Conservation (phyloP, 2,329 filamentous ascomycete species). For the Trichoderma cornu-damae region DNA sequence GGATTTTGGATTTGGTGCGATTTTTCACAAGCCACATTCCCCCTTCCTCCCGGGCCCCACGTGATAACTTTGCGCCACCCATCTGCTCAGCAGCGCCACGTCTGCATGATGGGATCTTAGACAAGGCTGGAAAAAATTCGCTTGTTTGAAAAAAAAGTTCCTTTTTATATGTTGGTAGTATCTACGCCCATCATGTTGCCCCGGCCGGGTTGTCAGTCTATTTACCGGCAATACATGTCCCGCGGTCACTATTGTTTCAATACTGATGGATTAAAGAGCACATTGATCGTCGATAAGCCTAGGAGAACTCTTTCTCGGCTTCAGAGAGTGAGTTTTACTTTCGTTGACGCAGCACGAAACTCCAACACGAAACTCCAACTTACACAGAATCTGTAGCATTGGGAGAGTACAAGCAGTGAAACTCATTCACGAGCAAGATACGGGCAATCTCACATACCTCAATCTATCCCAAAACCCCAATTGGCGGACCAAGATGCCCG, state of each 20-base stretch:
- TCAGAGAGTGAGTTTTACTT: conserved; percentile 4
- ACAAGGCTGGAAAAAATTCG: conserved; percentile 26
- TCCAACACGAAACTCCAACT: too few species aligned
- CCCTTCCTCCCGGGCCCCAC: background rate
- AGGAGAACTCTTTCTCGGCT: background rate
- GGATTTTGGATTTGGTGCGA: background rate
- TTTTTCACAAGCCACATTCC: background rate
- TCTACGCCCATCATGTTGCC: conserved; percentile 31
- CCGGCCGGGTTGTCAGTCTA: conserved; percentile 27
- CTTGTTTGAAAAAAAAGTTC: conserved; percentile 11
- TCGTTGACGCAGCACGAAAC: background rate
- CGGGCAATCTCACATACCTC: conserved; percentile 13
- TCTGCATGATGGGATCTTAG: conserved; percentile 3
- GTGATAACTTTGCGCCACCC: background rate
- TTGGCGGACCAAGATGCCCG: background rate
- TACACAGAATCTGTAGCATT: conserved; percentile 18
- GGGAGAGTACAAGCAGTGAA: conserved; percentile 18
- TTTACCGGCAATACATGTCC: conserved; percentile 33
- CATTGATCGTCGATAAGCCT: background rate
- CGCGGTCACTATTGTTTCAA: background rate
- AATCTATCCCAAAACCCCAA: background rate
- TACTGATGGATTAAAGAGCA: background rate
- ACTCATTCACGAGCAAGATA: background rate
- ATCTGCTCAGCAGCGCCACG: conserved; percentile 2
- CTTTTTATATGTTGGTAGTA: background rate